phyloP scores from a whole-genome alignment of 2,329 filamentous ascomycete genomes.

The Colletotrichum musicola region DNA sequence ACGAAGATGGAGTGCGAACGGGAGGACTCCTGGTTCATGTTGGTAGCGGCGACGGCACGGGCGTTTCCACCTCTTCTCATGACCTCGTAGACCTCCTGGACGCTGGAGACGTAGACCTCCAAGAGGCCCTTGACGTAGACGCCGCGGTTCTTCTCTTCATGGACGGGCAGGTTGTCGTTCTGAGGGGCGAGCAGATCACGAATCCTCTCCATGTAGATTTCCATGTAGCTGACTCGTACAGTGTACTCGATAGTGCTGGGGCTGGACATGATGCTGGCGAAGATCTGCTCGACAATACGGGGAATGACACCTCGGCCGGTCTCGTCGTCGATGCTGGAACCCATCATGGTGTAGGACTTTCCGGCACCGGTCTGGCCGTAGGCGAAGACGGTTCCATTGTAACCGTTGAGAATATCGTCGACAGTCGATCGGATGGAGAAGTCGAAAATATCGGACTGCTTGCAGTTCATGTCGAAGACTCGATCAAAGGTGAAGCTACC shows the following conservation, averaged over 20 bases:
- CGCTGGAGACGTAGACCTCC: slow-evolving; percentile 95
- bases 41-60: slow-evolving; percentile 93
- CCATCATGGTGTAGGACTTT: slow-evolving; percentile 99
- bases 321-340: slow-evolving; percentile 91
- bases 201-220: slow-evolving; percentile 99
- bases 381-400: slow-evolving; percentile 98
- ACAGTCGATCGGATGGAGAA: slow-evolving; percentile 97
- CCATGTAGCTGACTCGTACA: slow-evolving; percentile 99
- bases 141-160: slow-evolving; percentile 95
- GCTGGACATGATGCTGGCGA: slow-evolving; percentile 92
- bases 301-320: slow-evolving; percentile 93
- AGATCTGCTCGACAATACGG: slow-evolving; percentile 97
- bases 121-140: slow-evolving; percentile 96
- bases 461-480: slow-evolving; percentile 94
- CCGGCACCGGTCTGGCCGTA: slow-evolving; percentile 98
- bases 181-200: slow-evolving; percentile 91
- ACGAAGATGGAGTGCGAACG: slow-evolving; percentile 99
- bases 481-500: slow-evolving; percentile 97
- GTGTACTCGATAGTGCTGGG: slow-evolving; percentile 97
- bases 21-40: slow-evolving; percentile 99
- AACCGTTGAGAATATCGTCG: slow-evolving; percentile 97
- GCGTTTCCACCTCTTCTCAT: slow-evolving; percentile 93
- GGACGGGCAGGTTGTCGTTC: slow-evolving; percentile 97
- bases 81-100: slow-evolving; percentile 96
- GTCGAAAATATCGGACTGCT: slow-evolving; percentile 95